These are phyloP conservation scores for Plectosphaerella cucumerina DNA, from an alignment of 2,329 filamentous ascomycete genomes.

Conservation along the genomic window DNA sequence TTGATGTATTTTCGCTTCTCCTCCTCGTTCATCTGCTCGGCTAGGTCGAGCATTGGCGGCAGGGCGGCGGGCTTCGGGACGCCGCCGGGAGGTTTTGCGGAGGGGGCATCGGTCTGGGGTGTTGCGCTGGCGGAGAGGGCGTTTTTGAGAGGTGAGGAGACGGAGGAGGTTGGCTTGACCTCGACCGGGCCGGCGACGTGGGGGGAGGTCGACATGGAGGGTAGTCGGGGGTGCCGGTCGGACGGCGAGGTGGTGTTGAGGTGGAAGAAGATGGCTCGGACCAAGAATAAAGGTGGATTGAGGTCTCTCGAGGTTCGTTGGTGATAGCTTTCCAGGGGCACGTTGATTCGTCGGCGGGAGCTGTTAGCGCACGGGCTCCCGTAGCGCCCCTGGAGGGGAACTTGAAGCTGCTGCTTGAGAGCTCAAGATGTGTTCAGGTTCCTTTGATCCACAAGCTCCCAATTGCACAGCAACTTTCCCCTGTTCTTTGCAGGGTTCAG, in stretches of 20 bases:
- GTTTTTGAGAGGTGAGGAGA: slow-evolving; percentile 41
- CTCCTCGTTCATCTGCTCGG: slow-evolving; percentile 78
- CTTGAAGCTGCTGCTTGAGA: no score
- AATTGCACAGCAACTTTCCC: no score
- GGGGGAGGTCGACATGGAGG: slow-evolving; percentile 42
- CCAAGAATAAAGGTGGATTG: neutral
- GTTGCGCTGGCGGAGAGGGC: slow-evolving; percentile 42
- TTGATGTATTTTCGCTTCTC: slow-evolving; percentile 89
- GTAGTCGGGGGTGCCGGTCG: neutral
- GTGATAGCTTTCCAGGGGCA: no score
- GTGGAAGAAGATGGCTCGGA: slow-evolving; percentile 1
- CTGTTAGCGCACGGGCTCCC: no score
- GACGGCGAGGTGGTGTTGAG: neutral
- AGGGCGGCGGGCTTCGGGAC: slow-evolving; percentile 16
- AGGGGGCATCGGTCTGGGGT: slow-evolving; percentile 24
- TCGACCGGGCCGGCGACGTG: slow-evolving; percentile 36
- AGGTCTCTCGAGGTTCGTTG: no score
- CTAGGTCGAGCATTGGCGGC: slow-evolving; percentile 49
- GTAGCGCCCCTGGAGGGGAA: no score
- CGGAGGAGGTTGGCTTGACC: slow-evolving; percentile 24
- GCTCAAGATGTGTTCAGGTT: no score
- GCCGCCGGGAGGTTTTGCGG: slow-evolving; percentile 1
- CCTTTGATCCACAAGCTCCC: no score
- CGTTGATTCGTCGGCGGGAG: no score
- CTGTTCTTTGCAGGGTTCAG: no score